Evolutionary conservation across 768 basidiomycete species (phyloP).

Genomic region (Trametes maxima): DNA sequence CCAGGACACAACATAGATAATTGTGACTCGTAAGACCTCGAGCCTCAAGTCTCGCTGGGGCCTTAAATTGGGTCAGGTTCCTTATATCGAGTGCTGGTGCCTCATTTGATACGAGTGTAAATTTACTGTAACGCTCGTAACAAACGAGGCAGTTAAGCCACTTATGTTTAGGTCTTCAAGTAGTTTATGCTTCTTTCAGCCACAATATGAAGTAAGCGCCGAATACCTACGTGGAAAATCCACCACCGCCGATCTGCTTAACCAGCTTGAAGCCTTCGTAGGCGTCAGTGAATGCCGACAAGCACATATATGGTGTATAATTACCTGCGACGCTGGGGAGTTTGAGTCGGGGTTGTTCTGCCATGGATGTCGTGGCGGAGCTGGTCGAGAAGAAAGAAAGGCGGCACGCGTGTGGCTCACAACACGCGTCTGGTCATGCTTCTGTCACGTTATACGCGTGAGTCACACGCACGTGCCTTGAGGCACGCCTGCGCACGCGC

Average conservation of each 20-base stretch:
- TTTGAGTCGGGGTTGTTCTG: constrained; percentile 8
- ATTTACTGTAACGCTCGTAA: too few relatives aligned
- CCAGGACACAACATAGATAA: too few relatives aligned
- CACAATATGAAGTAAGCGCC: neutral
- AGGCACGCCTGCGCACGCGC: neutral
- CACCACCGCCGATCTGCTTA: constrained; percentile 82
- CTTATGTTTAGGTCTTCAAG: too few relatives aligned
- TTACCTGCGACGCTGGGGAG: constrained; percentile 17
- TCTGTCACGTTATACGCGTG: constrained; percentile 10
- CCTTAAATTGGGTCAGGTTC: too few relatives aligned
- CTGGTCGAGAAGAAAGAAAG: neutral
- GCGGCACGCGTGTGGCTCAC: constrained; percentile 8
- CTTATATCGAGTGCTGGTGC: too few relatives aligned
- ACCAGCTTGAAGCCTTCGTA: constrained; percentile 66
- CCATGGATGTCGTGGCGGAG: constrained; percentile 2
- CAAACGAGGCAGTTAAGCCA: too few relatives aligned
- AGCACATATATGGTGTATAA: neutral
- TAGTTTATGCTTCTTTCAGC: neutral
- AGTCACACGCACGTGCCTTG: constrained; percentile 9
- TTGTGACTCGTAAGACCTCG: too few relatives aligned
- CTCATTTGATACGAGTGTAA: too few relatives aligned
- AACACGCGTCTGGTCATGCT: neutral
- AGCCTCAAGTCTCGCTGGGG: too few relatives aligned
- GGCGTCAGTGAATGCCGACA: neutral
- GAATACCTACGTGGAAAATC: constrained; percentile 74